Conservation (phyloP, 2,329 filamentous ascomycete species). For the Alternaria sp. region DNA sequence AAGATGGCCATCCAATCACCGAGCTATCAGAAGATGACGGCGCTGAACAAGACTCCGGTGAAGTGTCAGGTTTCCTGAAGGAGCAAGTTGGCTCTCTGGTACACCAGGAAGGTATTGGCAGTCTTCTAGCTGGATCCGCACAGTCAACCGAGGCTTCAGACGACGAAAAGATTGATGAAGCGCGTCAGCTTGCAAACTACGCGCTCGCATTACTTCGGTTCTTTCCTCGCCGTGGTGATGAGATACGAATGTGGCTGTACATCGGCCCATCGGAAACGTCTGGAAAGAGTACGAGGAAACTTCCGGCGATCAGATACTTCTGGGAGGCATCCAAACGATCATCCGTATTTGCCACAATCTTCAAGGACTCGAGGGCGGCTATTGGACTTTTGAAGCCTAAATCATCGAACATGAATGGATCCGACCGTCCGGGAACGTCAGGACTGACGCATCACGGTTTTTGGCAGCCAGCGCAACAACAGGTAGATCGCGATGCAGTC, state of each 20-base stretch:
- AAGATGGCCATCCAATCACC: constrained; percentile 54
- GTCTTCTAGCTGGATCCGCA: constrained; percentile 61
- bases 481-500: constrained; percentile 49
- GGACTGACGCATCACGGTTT: constrained; percentile 33
- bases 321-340: constrained; percentile 74
- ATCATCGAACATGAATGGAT: constrained; percentile 20
- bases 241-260: constrained; percentile 94
- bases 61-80: constrained; percentile 63
- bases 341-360: constrained; percentile 65
- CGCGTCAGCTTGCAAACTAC: constrained; percentile 82
- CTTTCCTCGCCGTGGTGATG: constrained; percentile 81
- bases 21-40: constrained; percentile 39
- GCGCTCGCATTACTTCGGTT: constrained; percentile 84
- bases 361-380: constrained; percentile 65
- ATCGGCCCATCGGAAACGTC: constrained; percentile 69
- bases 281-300: constrained; percentile 42
- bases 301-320: constrained; percentile 81
- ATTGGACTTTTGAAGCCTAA: constrained; percentile 64
- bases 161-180: constrained; percentile 61
- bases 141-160: constrained; percentile 48
- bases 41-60: constrained; percentile 29
- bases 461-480: constrained; percentile 48
- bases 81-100: constrained; percentile 75
- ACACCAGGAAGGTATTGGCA: constrained; percentile 76
- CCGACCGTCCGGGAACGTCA: constrained; percentile 20